Base-by-base conservation (phyloP, 495 filamentous ascomycete genomes). In the Aspergillus funiculosus region DNA sequence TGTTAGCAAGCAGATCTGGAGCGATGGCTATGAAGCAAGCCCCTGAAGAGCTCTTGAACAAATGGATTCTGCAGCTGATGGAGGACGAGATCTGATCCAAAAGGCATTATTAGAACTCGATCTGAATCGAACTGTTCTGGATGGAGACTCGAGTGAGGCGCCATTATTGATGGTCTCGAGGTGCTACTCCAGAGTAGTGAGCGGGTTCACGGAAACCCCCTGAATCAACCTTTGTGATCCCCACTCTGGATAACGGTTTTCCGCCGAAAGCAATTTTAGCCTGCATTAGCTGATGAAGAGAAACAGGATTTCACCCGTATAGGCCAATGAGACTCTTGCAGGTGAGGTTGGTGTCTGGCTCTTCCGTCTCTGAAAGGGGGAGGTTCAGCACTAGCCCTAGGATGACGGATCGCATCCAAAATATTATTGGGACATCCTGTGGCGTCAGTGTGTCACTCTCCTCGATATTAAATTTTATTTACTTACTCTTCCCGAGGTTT, bases 191-290 rank as follows among this genome's bases (percentile, higher is more conserved):
- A 6, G 31, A 15, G 7, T 34, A 15, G 31, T 34, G 11, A 10
- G 13, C 15, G 35, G 17, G 35, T 22, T 22, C 17, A 9, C 18
- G 5, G 29, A 22, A 41, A 34, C 40, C 46, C 46, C 42, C 46
- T 46, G 43, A 52, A 52, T 37, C 37, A 50, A 28, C 39, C 40
- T 29, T 36, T 42, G 34, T 19, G 27, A 35, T 32, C 39, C 32
- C 52, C 52, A 55, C 48, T 36, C 22, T 20, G 43, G 39, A 40
- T 48, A 55, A 55, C 52, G 52, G 48, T 51, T 55, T 39, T 47
- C 39, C 42, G 18, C 15, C 34, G 22, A 24, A 17, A 31, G 34
- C 15, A 45, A 30, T 47, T 43, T 43, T 29, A 36, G 18, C 24
- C 10, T 37, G 21, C 17, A 9, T 46, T 30, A 39, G 45, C 28